These are phyloP conservation scores for Aureoboletus auriporus DNA, from an alignment of 768 basidiomycete species.

Conservation along the genomic window DNA sequence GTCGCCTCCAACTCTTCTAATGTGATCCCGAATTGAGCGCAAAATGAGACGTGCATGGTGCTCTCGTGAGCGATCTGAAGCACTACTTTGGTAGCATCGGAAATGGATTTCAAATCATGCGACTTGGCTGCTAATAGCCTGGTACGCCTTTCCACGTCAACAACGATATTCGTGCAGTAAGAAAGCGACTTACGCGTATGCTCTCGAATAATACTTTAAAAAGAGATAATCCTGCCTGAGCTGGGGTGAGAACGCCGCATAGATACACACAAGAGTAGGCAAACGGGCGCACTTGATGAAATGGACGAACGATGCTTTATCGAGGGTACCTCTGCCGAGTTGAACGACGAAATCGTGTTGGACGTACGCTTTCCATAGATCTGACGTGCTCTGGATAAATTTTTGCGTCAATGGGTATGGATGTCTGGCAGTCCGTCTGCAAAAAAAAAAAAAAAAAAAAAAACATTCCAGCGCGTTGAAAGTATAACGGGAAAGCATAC, in stretches of 20 bases:
- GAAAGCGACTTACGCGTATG: constrained; percentile 53
- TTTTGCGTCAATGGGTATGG: constrained; percentile 69
- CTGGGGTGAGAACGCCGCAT: neutral
- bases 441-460: neutral
- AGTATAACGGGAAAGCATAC: constrained; percentile 38
- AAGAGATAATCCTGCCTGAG: constrained; percentile 78
- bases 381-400: constrained; percentile 54
- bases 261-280: neutral
- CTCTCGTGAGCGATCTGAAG: constrained; percentile 65
- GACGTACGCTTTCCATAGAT: constrained; percentile 70
- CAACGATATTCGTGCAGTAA: neutral
- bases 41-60: constrained; percentile 66
- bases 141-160: neutral
- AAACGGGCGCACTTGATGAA: constrained; percentile 69
- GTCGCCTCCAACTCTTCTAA: constrained; percentile 56
- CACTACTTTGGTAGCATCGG: constrained; percentile 59
- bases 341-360: constrained; percentile 80
- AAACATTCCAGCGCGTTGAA: neutral
- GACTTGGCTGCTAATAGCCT: constrained; percentile 81
- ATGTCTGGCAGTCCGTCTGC: constrained; percentile 53
- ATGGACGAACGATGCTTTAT: constrained; percentile 64
- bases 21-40: constrained; percentile 65
- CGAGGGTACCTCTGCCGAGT: constrained; percentile 69
- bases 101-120: constrained; percentile 56
- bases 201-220: constrained; percentile 79